Evolutionary conservation across 2,329 filamentous ascomycete genomes (phyloP).

Genomic region (Phialophora verrucosa): DNA sequence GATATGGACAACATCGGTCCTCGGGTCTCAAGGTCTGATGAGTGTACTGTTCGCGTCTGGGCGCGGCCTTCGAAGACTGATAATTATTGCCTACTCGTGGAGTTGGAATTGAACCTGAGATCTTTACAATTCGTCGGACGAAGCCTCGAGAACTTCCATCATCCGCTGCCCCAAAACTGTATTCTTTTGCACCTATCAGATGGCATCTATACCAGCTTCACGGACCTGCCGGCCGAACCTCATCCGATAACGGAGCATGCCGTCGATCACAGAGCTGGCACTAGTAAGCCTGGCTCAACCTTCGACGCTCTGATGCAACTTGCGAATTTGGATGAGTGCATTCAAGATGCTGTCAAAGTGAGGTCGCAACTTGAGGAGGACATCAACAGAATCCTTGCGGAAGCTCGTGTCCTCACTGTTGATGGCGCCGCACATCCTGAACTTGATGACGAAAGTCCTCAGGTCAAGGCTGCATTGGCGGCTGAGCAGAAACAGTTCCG

Average conservation of each 20-base stretch:
- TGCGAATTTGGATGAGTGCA: conserved; percentile 84
- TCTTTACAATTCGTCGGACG: conserved; percentile 79
- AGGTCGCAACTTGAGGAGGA: conserved; percentile 76
- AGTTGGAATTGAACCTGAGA: conserved; percentile 73
- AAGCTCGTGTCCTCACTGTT: conserved; percentile 43
- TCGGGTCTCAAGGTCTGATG: conserved; percentile 67
- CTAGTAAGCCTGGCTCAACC: conserved; percentile 65
- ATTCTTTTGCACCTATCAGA: conserved; percentile 85
- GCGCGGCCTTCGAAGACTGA: conserved; percentile 62
- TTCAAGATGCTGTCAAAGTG: conserved; percentile 84
- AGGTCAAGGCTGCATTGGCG: conserved; percentile 27
- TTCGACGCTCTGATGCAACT: conserved; percentile 89
- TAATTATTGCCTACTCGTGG: conserved; percentile 69
- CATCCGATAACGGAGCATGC: conserved; percentile 19
- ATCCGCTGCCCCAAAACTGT: conserved; percentile 79
- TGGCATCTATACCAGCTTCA: conserved; percentile 79
- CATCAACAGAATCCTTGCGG: conserved; percentile 61
- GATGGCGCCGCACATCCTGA: conserved; percentile 47
- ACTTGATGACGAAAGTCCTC: conserved; percentile 43
- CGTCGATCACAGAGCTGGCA: conserved; percentile 28
- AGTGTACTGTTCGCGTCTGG: conserved; percentile 76
- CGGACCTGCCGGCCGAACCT: conserved; percentile 63
- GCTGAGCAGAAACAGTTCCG: conserved; percentile 37
- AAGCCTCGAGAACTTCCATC: conserved; percentile 66
- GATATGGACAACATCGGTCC: conserved; percentile 71